phyloP scores from a whole-genome alignment of 2,329 filamentous ascomycete genomes.

The Aspergillus sp. region DNA sequence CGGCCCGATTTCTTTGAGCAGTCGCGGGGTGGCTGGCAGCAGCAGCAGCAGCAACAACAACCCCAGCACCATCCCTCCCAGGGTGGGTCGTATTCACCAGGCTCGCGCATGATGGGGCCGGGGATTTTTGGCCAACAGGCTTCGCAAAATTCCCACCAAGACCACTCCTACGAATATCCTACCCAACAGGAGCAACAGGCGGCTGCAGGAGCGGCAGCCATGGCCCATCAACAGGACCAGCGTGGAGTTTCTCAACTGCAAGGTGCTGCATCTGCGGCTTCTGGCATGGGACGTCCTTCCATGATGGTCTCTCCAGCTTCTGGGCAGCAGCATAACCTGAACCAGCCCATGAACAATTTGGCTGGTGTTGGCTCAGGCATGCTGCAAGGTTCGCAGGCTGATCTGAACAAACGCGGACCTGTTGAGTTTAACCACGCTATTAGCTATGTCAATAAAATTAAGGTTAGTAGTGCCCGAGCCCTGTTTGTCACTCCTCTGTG shows the following conservation, averaged over 20 bases:
- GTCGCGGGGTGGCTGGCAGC: conserved; percentile 33
- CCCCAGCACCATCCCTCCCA: conserved; percentile 22
- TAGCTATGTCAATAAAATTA: conserved; percentile 99
- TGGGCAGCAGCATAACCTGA: conserved; percentile 38
- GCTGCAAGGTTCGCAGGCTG: conserved; percentile 45
- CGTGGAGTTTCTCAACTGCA: conserved; percentile 58
- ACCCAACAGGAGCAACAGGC: conserved; percentile 40
- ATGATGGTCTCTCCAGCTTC: conserved; percentile 29
- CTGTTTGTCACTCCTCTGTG: too few species aligned
- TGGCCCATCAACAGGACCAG: conserved; percentile 56
- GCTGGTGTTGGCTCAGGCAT: conserved; percentile 55
- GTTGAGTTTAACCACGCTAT: conserved; percentile 99
- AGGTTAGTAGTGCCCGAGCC: conserved; percentile 51
- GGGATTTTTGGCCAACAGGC: conserved; percentile 31
- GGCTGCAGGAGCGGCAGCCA: conserved; percentile 35
- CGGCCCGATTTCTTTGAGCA: conserved; percentile 36
- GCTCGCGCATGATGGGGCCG: conserved; percentile 28
- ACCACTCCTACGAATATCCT: conserved; percentile 37
- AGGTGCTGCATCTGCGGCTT: conserved; percentile 56
- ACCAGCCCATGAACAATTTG: conserved; percentile 49
- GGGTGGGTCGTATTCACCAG: conserved; percentile 35
- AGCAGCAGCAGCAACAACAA: conserved; percentile 10
- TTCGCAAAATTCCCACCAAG: conserved; percentile 32
- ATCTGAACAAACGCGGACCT: conserved; percentile 75
- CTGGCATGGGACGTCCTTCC: conserved; percentile 38